A percentile compares a stretch with the other conserved stretches of the same genome.
Conservation (phyloP, 2,329 filamentous ascomycete species). For the Zasmidium angulare region DNA sequence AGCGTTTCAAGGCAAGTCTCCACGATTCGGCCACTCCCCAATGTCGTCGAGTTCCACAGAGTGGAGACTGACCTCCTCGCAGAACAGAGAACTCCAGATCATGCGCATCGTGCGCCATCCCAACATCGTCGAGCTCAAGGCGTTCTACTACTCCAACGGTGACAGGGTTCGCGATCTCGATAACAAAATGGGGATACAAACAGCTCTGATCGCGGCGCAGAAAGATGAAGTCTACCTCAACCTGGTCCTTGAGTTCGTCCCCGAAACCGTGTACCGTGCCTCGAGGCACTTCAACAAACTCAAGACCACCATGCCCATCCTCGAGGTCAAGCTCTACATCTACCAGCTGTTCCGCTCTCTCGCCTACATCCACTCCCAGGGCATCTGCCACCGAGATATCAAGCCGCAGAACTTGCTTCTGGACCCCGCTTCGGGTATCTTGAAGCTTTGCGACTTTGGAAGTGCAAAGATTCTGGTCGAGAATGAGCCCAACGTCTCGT, state of each 20-base stretch:
- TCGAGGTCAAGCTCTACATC: conserved; percentile 99
- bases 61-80: conserved; percentile 32
- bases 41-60: neutral
- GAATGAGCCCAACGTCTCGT: conserved; percentile 98
- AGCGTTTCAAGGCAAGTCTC: conserved; percentile 86
- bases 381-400: conserved; percentile 98
- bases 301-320: conserved; percentile 98
- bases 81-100: conserved; percentile 99
- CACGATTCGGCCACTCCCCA: neutral
- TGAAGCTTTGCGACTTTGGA: conserved; percentile 98
- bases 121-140: conserved; percentile 98
- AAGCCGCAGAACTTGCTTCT: conserved; percentile 97
- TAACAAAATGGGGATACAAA: conserved; percentile 37
- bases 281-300: conserved; percentile 99
- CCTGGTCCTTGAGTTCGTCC: conserved; percentile 95
- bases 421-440: conserved; percentile 83
- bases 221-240: conserved; percentile 98
- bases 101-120: conserved; percentile 99
- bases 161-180: conserved; percentile 68
- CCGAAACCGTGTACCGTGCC: conserved; percentile 96
- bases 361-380: conserved; percentile 98
- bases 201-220: conserved; percentile 39
- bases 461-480: conserved; percentile 98
- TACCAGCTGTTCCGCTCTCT: conserved; percentile 98
- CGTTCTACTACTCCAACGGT: conserved; percentile 99